Conservation (phyloP, 257 asterid genomes). For the Gentiana dahurica region DNA sequence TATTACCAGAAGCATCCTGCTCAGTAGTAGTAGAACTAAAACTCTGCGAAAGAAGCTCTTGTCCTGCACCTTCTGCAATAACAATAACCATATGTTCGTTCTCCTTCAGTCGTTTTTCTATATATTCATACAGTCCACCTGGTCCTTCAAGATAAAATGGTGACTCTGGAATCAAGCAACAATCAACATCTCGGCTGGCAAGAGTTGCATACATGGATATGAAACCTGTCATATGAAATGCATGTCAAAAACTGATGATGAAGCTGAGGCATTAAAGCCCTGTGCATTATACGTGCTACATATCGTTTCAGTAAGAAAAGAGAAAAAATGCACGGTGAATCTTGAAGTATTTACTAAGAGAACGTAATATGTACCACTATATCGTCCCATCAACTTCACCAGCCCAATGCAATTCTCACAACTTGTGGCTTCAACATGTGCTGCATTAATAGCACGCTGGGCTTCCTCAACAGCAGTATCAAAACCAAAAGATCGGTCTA, state of each 20-base stretch:
- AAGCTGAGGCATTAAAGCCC: no score
- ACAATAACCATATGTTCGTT: conserved; percentile 92
- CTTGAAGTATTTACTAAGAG: no score
- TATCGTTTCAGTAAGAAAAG: no score
- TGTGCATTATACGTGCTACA: no score
- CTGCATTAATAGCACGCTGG: conserved; percentile 91
- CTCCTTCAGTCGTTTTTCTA: conserved; percentile 61
- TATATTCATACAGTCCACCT: conserved; percentile 78
- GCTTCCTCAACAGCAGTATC: conserved; percentile 98
- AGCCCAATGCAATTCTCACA: conserved; percentile 85
- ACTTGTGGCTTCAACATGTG: conserved; percentile 97
- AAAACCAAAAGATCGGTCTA: conserved; percentile 90
- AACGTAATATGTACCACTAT: conserved; percentile 44
- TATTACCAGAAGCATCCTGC: conserved; percentile 79
- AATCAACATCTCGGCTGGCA: conserved; percentile 90
- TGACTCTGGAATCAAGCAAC: conserved; percentile 93
- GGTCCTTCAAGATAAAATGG: conserved; percentile 80
- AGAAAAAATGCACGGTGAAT: background rate
- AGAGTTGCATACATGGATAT: conserved; percentile 92
- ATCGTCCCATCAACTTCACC: conserved; percentile 85
- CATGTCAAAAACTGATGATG: background rate
- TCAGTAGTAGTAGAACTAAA: conserved; percentile 23
- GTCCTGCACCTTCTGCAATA: conserved; percentile 95
- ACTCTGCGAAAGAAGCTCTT: conserved; percentile 63
- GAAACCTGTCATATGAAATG: conserved; percentile 43